Evolutionary conservation across 2,329 filamentous ascomycete genomes (phyloP).

Genomic region (Trichophyton schoenleinii): DNA sequence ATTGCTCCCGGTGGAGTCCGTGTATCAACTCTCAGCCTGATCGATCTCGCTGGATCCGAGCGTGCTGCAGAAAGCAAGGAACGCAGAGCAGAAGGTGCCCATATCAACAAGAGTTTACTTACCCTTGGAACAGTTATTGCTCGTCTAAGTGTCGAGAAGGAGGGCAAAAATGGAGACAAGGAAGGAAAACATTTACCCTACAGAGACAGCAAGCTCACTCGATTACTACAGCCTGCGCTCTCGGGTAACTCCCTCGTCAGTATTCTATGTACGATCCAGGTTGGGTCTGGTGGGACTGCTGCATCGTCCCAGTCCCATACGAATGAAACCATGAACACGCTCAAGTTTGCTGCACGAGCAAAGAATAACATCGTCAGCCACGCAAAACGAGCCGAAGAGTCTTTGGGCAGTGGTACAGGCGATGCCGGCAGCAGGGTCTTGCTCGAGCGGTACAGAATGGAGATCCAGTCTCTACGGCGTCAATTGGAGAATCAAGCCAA

Average conservation of each 20-base stretch:
- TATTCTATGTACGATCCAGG: constrained; percentile 92
- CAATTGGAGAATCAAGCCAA: constrained; percentile 78
- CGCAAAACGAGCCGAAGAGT: constrained; percentile 88
- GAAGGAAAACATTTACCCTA: constrained; percentile 91
- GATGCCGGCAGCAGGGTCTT: constrained; percentile 79
- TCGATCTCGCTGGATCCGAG: constrained; percentile 92
- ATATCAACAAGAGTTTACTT: constrained; percentile 96
- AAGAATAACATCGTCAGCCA: constrained; percentile 98
- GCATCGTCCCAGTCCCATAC: constrained; percentile 63
- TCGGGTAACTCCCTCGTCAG: constrained; percentile 91
- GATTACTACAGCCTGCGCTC: constrained; percentile 79
- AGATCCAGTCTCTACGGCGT: constrained; percentile 68
- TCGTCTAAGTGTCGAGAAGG: constrained; percentile 74
- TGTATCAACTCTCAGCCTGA: constrained; percentile 87
- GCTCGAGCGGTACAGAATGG: constrained; percentile 83
- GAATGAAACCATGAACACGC: constrained; percentile 80
- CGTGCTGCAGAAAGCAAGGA: constrained; percentile 93
- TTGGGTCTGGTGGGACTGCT: constrained; percentile 61
- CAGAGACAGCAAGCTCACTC: constrained; percentile 91
- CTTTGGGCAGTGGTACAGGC: constrained; percentile 58
- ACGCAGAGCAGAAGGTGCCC: constrained; percentile 81
- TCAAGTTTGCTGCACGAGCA: constrained; percentile 91
- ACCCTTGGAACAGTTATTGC: constrained; percentile 93
- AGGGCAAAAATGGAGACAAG: constrained; percentile 64
- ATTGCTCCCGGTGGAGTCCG: constrained; percentile 77